Evolutionary conservation across 2,329 filamentous ascomycete species (phyloP).

Genomic region (Daldinia eschscholtzii): DNA sequence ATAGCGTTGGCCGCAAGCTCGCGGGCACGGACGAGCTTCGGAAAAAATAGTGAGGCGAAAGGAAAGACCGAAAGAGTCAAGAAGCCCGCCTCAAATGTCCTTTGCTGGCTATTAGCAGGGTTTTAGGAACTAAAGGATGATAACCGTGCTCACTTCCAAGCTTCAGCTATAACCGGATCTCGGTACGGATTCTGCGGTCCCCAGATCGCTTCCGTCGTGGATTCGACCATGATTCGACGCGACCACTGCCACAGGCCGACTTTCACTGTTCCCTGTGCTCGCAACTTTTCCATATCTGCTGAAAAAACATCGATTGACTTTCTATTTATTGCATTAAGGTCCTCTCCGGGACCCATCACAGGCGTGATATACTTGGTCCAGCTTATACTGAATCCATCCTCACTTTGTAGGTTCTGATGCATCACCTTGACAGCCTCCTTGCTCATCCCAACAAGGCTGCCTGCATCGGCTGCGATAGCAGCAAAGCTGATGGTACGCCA

Average conservation of each 20-base stretch:
- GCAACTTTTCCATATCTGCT: not conserved
- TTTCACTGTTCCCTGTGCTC: not conserved
- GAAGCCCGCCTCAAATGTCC: conserved; percentile 38
- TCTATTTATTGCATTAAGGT: not conserved
- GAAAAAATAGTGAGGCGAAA: not conserved
- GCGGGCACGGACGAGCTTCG: not conserved
- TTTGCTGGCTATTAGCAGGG: not conserved
- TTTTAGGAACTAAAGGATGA: not conserved
- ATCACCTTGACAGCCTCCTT: conserved; percentile 45
- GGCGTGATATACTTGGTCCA: conserved; percentile 1
- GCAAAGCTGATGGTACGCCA: conserved; percentile 2
- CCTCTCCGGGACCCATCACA: not conserved
- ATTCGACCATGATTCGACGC: conserved; percentile 36
- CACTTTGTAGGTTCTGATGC: conserved; percentile 39
- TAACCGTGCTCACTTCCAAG: conserved; percentile 37
- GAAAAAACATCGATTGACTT: not conserved
- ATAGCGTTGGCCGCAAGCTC: conserved; percentile 1
- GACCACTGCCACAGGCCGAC: conserved; percentile 34
- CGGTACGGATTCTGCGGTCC: conserved; percentile 48
- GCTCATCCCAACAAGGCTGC: conserved; percentile 45
- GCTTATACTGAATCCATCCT: conserved; percentile 38
- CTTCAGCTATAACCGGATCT: conserved; percentile 40
- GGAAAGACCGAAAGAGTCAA: conserved; percentile 21
- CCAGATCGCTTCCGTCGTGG: conserved; percentile 48
- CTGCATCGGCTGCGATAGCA: not conserved